These are phyloP conservation scores for Oxytropis ochrocephala DNA, from an alignment of 306 rosid genomes.

Conservation along the genomic window DNA sequence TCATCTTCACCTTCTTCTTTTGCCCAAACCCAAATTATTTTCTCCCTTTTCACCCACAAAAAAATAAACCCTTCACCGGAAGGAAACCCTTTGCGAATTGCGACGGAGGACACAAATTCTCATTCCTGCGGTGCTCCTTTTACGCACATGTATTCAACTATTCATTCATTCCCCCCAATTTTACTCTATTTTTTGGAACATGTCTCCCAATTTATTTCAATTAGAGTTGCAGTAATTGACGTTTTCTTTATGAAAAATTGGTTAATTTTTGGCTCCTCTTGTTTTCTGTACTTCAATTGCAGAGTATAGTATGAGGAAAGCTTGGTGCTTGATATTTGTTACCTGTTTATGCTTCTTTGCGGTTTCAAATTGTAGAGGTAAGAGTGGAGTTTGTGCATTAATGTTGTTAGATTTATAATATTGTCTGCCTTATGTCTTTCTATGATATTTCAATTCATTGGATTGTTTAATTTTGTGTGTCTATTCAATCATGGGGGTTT, in stretches of 20 bases:
- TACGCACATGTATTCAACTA: background rate
- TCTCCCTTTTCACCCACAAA: background rate
- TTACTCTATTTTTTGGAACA: background rate
- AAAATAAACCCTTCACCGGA: background rate
- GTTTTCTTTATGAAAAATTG: background rate
- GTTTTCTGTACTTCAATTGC: background rate
- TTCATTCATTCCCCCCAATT: slow-evolving; percentile 1
- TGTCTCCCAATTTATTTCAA: background rate
- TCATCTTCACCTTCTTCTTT: background rate
- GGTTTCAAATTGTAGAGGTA: slow-evolving; percentile 59
- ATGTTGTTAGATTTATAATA: background rate
- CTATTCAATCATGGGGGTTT: background rate
- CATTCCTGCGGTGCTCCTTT: background rate
- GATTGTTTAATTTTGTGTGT: background rate
- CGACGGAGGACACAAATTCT: background rate
- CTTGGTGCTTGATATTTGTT: slow-evolving; percentile 42
- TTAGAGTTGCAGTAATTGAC: background rate
- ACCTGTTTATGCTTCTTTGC: slow-evolving; percentile 29
- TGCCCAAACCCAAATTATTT: background rate
- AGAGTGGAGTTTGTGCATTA: background rate
- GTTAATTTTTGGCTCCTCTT: background rate
- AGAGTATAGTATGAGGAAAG: slow-evolving; percentile 45
- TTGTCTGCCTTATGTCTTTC: background rate
- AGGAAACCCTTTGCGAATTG: background rate
- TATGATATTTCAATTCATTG: background rate